phyloP scores from a whole-genome alignment of 148 eudicot species.

The Silene latifolia region DNA sequence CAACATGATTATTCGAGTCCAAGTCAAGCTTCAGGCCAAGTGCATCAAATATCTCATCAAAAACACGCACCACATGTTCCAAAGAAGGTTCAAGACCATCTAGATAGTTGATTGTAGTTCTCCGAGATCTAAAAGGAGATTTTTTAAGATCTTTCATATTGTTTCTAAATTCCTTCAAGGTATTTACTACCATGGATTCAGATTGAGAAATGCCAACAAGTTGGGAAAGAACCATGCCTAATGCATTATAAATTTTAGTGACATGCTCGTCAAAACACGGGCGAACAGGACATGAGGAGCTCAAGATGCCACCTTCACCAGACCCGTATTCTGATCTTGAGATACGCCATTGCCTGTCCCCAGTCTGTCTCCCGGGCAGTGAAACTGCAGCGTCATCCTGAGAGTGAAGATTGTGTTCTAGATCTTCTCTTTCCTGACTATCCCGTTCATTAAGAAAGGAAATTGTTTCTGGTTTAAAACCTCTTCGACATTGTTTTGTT shows the following conservation, averaged over 20 bases:
- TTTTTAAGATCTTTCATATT: conserved; percentile 53
- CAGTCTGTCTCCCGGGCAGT: conserved; percentile 91
- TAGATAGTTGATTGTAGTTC: conserved; percentile 39
- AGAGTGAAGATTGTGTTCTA: conserved; percentile 49
- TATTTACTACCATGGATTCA: conserved; percentile 39
- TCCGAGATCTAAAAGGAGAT: conserved; percentile 64
- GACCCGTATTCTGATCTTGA: conserved; percentile 84
- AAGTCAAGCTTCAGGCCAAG: conserved; percentile 55
- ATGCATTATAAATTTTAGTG: conserved; percentile 61
- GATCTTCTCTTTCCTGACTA: conserved; percentile 49
- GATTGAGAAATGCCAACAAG: conserved; percentile 45
- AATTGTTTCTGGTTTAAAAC: conserved; percentile 40
- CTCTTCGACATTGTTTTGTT: conserved; percentile 59
- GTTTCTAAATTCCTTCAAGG: conserved; percentile 43
- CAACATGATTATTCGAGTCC: conserved; percentile 35
- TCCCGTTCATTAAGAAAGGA: conserved; percentile 62
- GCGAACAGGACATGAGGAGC: conserved; percentile 79
- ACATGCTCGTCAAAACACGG: conserved; percentile 87
- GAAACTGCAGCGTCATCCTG: conserved; percentile 57
- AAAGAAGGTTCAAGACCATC: conserved; percentile 33
- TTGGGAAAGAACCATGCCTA: conserved; percentile 43
- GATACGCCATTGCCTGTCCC: conserved; percentile 90
- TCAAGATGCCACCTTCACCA: conserved; percentile 42
- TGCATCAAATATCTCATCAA: conserved; percentile 51
- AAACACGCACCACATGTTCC: conserved; percentile 45